Conservation (phyloP, 192 early-diverging fungal species). For the Linnemannia hyalina region DNA sequence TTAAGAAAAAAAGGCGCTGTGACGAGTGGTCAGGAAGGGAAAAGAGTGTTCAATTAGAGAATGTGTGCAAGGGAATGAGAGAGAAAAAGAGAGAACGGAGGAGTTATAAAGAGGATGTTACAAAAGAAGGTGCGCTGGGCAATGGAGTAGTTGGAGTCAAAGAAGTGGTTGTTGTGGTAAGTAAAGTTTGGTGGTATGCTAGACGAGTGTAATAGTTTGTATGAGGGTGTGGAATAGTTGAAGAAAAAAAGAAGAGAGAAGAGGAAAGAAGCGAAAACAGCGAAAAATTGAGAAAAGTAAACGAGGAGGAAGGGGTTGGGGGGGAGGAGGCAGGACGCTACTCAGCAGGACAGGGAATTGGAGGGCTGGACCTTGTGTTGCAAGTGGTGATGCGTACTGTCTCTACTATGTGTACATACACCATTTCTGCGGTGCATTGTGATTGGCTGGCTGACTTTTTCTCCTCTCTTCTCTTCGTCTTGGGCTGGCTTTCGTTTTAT, state of each 20-base stretch:
- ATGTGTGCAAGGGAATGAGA: background rate
- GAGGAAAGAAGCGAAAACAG: background rate
- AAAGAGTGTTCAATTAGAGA: background rate
- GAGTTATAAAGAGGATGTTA: background rate
- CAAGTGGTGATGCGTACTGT: background rate
- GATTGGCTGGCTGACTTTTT: background rate
- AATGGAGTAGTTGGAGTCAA: background rate
- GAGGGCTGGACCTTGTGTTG: constrained; percentile 4
- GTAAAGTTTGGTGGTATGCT: background rate
- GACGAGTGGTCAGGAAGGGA: constrained; percentile 2
- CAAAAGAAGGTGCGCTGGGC: background rate
- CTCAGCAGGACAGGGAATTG: constrained; percentile 2
- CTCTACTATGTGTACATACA: no score
- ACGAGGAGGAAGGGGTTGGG: background rate
- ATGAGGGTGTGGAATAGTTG: background rate
- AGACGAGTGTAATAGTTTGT: background rate
- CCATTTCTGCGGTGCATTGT: background rate
- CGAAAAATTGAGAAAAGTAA: constrained; percentile 14
- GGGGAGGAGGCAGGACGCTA: background rate
- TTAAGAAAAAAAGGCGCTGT: background rate
- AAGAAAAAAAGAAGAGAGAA: background rate
- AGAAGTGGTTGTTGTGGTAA: no score
- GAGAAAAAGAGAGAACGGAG: background rate
- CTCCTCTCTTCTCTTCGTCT: background rate
- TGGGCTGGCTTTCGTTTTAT: background rate